Evolutionary conservation across 2,329 filamentous ascomycete species (phyloP).

Genomic region (Calonectria pauciramosa): DNA sequence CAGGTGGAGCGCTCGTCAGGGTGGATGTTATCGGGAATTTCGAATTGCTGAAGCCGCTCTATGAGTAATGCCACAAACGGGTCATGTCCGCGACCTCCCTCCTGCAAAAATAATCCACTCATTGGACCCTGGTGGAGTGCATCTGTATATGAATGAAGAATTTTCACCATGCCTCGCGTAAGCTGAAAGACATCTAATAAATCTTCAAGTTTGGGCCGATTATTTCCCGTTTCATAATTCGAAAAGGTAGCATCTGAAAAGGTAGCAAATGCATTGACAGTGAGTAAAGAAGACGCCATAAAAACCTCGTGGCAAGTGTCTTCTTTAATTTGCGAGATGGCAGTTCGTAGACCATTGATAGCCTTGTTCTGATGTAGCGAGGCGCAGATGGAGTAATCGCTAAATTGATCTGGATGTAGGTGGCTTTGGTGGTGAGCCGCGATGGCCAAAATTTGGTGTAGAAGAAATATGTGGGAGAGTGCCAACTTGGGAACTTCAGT

Average conservation of each 20-base stretch:
- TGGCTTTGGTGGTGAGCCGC: conserved; percentile 48
- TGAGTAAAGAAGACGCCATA: conserved; percentile 48
- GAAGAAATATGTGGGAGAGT: conserved; percentile 44
- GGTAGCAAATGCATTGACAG: conserved; percentile 48
- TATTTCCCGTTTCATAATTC: conserved; percentile 24
- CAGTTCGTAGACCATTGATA: conserved; percentile 46
- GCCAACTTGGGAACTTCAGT: conserved; percentile 44
- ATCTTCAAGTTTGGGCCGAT: conserved; percentile 45
- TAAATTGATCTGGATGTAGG: conserved; percentile 41
- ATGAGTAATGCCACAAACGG: conserved; percentile 18
- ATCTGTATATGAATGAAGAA: conserved; percentile 44
- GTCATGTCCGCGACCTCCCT: not conserved
- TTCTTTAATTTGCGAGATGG: conserved; percentile 41
- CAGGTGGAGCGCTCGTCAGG: not conserved
- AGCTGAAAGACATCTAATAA: conserved; percentile 50
- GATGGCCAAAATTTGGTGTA: conserved; percentile 50
- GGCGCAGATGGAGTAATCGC: conserved; percentile 43
- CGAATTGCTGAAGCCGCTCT: conserved; percentile 27
- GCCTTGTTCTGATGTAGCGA: conserved; percentile 51
- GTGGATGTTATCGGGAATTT: conserved; percentile 21
- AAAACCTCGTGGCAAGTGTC: conserved; percentile 52
- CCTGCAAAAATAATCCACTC: conserved; percentile 6
- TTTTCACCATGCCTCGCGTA: conserved; percentile 48
- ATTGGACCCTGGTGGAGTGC: conserved; percentile 20
- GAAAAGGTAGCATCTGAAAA: conserved; percentile 28